These are phyloP conservation scores for Dipteronia dyeriana DNA, from an alignment of 345 rosid species.

Conservation along the genomic window DNA sequence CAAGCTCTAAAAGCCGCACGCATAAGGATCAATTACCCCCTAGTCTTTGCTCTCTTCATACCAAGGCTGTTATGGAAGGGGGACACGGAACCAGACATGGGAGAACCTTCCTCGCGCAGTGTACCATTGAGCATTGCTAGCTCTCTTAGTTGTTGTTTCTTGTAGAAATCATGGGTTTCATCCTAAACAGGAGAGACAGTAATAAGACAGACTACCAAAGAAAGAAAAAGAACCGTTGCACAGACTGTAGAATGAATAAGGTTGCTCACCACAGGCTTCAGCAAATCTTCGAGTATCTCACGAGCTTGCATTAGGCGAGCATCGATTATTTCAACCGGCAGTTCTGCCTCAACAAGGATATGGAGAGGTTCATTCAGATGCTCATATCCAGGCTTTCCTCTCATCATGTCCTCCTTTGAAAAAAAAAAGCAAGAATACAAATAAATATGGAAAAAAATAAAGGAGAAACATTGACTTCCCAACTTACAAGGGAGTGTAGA, in stretches of 20 bases:
- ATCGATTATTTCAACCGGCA: slow-evolving; percentile 89
- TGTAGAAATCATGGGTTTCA: slow-evolving; percentile 91
- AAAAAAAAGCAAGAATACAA: slow-evolving; percentile 13
- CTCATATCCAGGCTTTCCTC: slow-evolving; percentile 96
- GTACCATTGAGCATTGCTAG: slow-evolving; percentile 92
- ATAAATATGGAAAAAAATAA: background rate
- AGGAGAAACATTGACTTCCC: background rate
- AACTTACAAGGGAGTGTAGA: background rate
- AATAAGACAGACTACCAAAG: background rate
- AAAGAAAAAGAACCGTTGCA: background rate
- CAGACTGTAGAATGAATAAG: background rate
- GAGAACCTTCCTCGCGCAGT: slow-evolving; percentile 89
- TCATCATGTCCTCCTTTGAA: slow-evolving; percentile 88
- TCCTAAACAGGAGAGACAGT: slow-evolving; percentile 42
- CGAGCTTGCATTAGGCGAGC: slow-evolving; percentile 90
- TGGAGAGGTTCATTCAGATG: slow-evolving; percentile 95
- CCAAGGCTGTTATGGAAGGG: slow-evolving; percentile 89
- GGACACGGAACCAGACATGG: slow-evolving; percentile 90
- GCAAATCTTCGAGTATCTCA: slow-evolving; percentile 89
- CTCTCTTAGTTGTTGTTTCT: slow-evolving; percentile 97
- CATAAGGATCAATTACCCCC: slow-evolving; percentile 47
- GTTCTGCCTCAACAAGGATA: slow-evolving; percentile 90
- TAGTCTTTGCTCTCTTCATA: slow-evolving; percentile 96
- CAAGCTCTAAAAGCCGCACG: slow-evolving; percentile 32
- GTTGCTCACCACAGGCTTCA: slow-evolving; percentile 75